Base-by-base conservation (phyloP, 768 basidiomycete genomes). In the Russula sp. region DNA sequence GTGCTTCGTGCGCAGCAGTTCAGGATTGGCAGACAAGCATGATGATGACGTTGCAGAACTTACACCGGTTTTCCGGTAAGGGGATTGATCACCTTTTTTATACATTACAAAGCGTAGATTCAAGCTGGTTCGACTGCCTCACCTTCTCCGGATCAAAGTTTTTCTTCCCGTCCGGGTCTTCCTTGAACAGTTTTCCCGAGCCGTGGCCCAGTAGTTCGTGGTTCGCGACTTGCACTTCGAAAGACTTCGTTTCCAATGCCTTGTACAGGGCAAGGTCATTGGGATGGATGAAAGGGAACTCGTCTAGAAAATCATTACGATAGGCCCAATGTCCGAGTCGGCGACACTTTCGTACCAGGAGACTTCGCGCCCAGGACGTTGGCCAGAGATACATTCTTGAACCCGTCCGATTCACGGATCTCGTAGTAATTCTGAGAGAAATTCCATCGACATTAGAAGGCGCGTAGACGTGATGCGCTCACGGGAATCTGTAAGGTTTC, bases 341-440 rank as follows among this genome's bases (percentile, higher is more conserved):
- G 28, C 18, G 5, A 36, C 26, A 18, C 20, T 20, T 42, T 34
- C 81, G 63, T 71, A 90, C 89, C 86, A 0, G 90, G 90, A 18
- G 89, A 86, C 74, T 93, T 93, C n/a, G 92, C 92, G 13, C 90
- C 83, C 40, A 94, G 83, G 58, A 94, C 86, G 74, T 94, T 94
- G 1, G 88, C 84, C 30, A 94, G 80, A 0, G 88, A 90, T 44
- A 94, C 92, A 69, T 94, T 94, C 78, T 94, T 94, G 77, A 94
- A 94, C 0, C 93, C 93, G 40, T 80, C 79, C 3, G 84, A 81
- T 72, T 91, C 92, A 49, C 93, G 83, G 65, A 94, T 83, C 64
- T 92, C 84, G 70, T 92, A 93, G 69, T 93, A 92, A 70, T 92
- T 92, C 83, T 86, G 68, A 18, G 61, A 13, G 62, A 34, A 16